Evolutionary conservation across 2,329 filamentous ascomycete genomes (phyloP).

Genomic region (Fusarium scirpi): DNA sequence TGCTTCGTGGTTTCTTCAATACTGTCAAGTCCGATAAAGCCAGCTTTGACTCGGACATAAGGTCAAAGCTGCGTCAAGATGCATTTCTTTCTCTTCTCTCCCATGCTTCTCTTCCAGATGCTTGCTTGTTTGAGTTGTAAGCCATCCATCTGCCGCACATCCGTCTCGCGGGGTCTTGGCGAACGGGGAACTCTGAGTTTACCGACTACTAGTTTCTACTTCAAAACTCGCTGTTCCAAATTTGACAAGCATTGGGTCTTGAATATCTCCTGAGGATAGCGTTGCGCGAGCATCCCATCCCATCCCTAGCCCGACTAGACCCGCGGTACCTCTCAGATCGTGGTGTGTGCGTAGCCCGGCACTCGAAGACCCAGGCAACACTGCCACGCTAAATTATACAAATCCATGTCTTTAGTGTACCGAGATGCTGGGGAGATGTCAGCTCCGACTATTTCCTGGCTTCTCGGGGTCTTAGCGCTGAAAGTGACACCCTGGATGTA

Average conservation of each 20-base stretch:
- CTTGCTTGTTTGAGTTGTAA: background rate
- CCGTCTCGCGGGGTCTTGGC: background rate
- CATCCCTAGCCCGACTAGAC: background rate
- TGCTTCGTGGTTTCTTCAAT: background rate
- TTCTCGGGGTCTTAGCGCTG: background rate
- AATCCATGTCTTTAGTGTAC: constrained; percentile 2
- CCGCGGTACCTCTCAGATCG: background rate
- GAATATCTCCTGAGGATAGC: background rate
- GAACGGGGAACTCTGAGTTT: background rate
- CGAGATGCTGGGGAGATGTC: background rate
- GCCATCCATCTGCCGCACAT: background rate
- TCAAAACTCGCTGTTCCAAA: background rate
- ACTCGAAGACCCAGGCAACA: background rate
- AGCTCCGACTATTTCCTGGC: constrained; percentile 2
- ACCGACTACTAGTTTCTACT: background rate
- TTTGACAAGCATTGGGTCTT: background rate
- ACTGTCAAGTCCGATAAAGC: background rate
- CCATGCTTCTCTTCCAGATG: no score
- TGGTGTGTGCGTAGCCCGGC: background rate
- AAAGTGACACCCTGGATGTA: background rate
- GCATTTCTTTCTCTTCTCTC: background rate
- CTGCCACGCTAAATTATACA: background rate
- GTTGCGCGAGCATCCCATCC: background rate
- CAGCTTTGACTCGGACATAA: background rate
- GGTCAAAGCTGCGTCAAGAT: background rate